Base-by-base conservation (phyloP, 371 early-diverging fungal genomes). In the Apophysomyces trapeziformis region DNA sequence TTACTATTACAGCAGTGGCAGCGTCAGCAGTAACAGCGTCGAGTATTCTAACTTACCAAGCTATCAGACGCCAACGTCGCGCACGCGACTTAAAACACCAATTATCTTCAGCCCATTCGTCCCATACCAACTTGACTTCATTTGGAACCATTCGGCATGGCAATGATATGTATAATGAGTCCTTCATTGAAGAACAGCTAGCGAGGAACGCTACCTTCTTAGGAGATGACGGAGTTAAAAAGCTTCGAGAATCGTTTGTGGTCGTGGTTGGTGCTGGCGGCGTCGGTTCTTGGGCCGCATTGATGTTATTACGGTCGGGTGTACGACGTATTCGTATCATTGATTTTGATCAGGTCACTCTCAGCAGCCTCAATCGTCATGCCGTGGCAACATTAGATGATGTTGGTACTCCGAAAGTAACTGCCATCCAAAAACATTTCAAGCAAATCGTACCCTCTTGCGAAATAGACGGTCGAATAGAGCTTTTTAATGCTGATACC, bases 181-280 rank as follows among this genome's bases (percentile, higher is more conserved):
- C 82, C 5, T 75, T 95, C 5, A 84, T 95, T 26, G 76, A 88
- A 36, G 97, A 97, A 68, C 97, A 98, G 70, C 71, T 98, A 46
- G 75, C 93, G 1, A 82, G 93, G 36, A 95, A 93, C 70, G 88
- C 88, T 50, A 90, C 87, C 2, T 98, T 98, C 69, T 76, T 98
- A 65, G 97, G 97, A 1, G 87, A 91, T 63, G 89, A 92, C 11
- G 92, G 94, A 5, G 71, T 90, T 50, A 74, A 77, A 3, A 80
- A 83, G 60, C 69, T 95, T 18, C 85, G 89, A 16, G 74, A 85
- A 8, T 82, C 93, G 5, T 94, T 93, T 77, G 96, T 98, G 0
- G 78, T 98, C 57, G 92, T 98, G 21, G 96, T 98, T 5, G 99
- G 99, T 21, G 89, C 92, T 9, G 99, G 99, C 16, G 98, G 98